Evolutionary conservation across 176 grass and related monocot species (phyloP).

Genomic region (Eragrostis nindensis): DNA sequence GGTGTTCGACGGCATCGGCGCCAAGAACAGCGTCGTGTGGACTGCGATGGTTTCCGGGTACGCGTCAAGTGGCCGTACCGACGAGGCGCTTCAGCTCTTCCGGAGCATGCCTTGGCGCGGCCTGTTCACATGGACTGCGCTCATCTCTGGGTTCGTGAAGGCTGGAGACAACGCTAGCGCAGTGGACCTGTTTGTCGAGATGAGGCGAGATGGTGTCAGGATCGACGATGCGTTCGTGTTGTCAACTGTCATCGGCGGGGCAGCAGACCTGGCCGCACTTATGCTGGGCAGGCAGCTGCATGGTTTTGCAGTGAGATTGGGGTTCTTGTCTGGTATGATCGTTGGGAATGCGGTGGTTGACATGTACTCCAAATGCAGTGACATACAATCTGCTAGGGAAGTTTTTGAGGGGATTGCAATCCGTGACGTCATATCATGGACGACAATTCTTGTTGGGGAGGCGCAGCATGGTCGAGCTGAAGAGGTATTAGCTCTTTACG

Average conservation of each 20-base stretch:
- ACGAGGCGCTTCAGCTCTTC: constrained; percentile 65
- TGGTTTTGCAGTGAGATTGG: constrained; percentile 52
- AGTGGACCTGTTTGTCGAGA: constrained; percentile 61
- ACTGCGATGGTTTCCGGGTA: constrained; percentile 82
- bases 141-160: constrained; percentile 73
- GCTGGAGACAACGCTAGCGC: constrained; percentile 52
- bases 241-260: constrained; percentile 46
- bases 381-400: constrained; percentile 76
- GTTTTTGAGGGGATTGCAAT: constrained; percentile 61
- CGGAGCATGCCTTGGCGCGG: constrained; percentile 55
- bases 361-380: constrained; percentile 97
- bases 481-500: constrained; percentile 58
- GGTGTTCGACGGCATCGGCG: constrained; percentile 66
- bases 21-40: constrained; percentile 72
- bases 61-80: constrained; percentile 41
- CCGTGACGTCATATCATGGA: constrained; percentile 76
- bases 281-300: constrained; percentile 71
- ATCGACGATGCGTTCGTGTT: constrained; percentile 75
- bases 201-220: constrained; percentile 61
- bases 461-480: constrained; percentile 71
- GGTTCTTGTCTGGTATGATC: constrained; percentile 61
- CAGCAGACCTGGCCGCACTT: constrained; percentile 59
- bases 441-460: constrained; percentile 88
- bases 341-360: constrained; percentile 75
- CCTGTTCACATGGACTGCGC: constrained; percentile 82